A percentile compares a stretch with the other conserved stretches of the same genome.
phyloP scores from a whole-genome alignment of 2,329 filamentous ascomycete species.

The Nigrospora osmanthi region DNA sequence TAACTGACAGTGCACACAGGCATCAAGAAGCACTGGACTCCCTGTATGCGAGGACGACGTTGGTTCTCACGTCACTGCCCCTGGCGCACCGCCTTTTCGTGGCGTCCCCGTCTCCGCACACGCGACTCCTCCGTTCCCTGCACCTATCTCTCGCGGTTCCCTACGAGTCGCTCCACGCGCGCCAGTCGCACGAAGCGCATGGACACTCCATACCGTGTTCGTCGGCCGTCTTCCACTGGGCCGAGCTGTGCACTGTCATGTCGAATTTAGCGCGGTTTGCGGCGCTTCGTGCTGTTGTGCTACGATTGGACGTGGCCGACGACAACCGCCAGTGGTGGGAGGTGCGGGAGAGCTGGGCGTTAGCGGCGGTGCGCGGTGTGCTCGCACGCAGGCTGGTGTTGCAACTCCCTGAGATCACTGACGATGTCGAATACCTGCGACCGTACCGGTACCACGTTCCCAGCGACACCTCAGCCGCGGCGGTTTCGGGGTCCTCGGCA shows the following conservation, averaged over 20 bases:
- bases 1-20: slow-evolving; percentile 1
- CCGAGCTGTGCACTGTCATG: slow-evolving; percentile 10
- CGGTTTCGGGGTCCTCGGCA: not conserved
- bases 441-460: slow-evolving; percentile 9
- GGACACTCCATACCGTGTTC: not conserved
- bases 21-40: slow-evolving; percentile 9
- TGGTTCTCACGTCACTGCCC: slow-evolving; percentile 11
- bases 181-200: not conserved
- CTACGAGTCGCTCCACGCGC: slow-evolving; percentile 10
- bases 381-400: slow-evolving; percentile 9
- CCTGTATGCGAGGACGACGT: slow-evolving; percentile 9
- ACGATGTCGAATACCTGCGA: slow-evolving; percentile 5
- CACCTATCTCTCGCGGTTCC: slow-evolving; percentile 10
- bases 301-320: slow-evolving; percentile 11
- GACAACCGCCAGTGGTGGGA: slow-evolving; percentile 10
- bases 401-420: slow-evolving; percentile 10
- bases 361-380: slow-evolving; percentile 10
- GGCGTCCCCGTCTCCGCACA: slow-evolving; percentile 1
- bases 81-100: slow-evolving; percentile 9
- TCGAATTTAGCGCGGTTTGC: slow-evolving; percentile 12
- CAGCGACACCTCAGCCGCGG: not conserved
- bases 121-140: slow-evolving; percentile 7
- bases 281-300: slow-evolving; percentile 6
- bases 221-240: slow-evolving; percentile 4
- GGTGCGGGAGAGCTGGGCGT: slow-evolving; percentile 14